Percentiles rank a stretch among this genome's conserved stretches.
phyloP scores from a whole-genome alignment of 2,329 filamentous ascomycete genomes.

The Sporothrix schenckii region DNA sequence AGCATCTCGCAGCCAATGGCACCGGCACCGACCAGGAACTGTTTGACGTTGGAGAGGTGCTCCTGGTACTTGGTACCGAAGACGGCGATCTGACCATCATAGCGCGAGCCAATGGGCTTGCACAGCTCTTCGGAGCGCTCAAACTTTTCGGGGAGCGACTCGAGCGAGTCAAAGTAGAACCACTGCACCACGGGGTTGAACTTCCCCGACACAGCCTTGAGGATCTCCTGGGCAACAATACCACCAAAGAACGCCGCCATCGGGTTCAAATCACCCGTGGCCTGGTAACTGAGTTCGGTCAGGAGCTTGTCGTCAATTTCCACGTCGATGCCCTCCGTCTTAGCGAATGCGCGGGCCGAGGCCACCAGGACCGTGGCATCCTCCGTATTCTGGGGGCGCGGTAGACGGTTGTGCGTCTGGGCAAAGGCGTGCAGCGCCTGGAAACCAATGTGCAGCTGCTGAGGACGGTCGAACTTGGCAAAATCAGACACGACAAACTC shows the following conservation, averaged over 20 bases:
- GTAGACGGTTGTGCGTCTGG: constrained; percentile 72
- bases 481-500: constrained; percentile 93
- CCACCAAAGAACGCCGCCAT: constrained; percentile 97
- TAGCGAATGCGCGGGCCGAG: constrained; percentile 73
- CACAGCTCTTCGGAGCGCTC: constrained; percentile 83
- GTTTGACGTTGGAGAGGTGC: constrained; percentile 84
- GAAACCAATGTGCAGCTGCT: constrained; percentile 88
- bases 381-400: constrained; percentile 78
- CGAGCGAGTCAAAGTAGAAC: constrained; percentile 97
- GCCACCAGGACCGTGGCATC: constrained; percentile 80
- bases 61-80: constrained; percentile 93
- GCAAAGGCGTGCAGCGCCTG: constrained; percentile 89
- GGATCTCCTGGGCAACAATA: constrained; percentile 87
- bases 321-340: constrained; percentile 73
- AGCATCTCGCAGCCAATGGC: constrained; percentile 99
- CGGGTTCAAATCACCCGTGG: constrained; percentile 83
- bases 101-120: constrained; percentile 80
- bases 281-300: constrained; percentile 92
- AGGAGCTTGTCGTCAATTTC: constrained; percentile 92
- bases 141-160: constrained; percentile 79
- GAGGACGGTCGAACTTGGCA: constrained; percentile 94
- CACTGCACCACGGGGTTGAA: constrained; percentile 95
- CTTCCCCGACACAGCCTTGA: constrained; percentile 97
- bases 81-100: constrained; percentile 96
- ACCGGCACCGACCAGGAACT: constrained; percentile 94